These are phyloP conservation scores for Suillus spraguei DNA, from an alignment of 768 basidiomycete genomes.

Conservation along the genomic window DNA sequence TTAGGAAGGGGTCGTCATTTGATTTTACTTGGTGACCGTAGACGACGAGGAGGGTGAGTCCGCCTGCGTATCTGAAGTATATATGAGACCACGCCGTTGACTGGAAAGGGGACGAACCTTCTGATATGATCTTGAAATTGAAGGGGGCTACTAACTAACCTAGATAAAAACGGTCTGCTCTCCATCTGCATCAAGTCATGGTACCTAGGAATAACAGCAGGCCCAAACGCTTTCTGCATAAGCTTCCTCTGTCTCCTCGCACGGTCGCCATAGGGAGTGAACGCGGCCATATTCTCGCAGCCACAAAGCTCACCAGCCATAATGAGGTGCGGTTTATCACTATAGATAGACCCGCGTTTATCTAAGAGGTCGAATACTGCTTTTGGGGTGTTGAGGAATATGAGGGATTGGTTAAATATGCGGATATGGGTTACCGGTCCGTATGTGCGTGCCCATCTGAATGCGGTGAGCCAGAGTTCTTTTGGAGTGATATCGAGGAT, in stretches of 20 bases:
- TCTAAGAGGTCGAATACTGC: slow-evolving; percentile 68
- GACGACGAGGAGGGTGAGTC: slow-evolving; percentile 55
- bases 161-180: slow-evolving; percentile 58
- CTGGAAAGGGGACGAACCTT: slow-evolving; percentile 22
- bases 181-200: slow-evolving; percentile 57
- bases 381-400: slow-evolving; percentile 66
- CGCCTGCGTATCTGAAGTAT: slow-evolving; percentile 53
- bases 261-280: slow-evolving; percentile 66
- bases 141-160: slow-evolving; percentile 47
- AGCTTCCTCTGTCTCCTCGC: slow-evolving; percentile 66
- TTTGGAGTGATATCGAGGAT: slow-evolving; percentile 57
- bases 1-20: slow-evolving; percentile 43
- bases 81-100: neutral
- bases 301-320: slow-evolving; percentile 76
- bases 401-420: slow-evolving; percentile 64
- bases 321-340: slow-evolving; percentile 69
- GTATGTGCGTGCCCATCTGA: slow-evolving; percentile 52
- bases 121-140: slow-evolving; percentile 39
- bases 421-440: slow-evolving; percentile 69
- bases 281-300: slow-evolving; percentile 73
- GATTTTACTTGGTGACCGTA: slow-evolving; percentile 58
- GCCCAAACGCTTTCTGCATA: slow-evolving; percentile 64
- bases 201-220: slow-evolving; percentile 54
- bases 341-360: slow-evolving; percentile 69
- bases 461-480: slow-evolving; percentile 66